Evolutionary conservation across 352 stramenopile species (phyloP).

Genomic region (Aphanomyces astaci): DNA sequence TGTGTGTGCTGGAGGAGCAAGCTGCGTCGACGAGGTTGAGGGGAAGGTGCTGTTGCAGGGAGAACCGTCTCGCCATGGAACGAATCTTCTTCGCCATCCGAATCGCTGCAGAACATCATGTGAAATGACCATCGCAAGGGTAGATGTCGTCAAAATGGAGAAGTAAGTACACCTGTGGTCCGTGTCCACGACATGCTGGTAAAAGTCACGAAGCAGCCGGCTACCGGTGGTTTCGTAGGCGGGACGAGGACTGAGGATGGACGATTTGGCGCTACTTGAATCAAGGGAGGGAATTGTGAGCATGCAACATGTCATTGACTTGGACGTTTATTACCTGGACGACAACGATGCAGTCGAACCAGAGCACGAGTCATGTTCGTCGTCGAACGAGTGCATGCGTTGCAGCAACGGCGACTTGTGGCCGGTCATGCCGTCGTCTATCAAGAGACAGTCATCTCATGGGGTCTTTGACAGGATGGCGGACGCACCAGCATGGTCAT

Average conservation of each 20-base stretch:
- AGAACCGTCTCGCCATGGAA: neutral
- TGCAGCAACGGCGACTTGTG: neutral
- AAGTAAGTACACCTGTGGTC: conserved; percentile 58
- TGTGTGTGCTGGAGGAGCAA: neutral
- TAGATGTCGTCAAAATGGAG: conserved; percentile 51
- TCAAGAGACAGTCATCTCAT: neutral
- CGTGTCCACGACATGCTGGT: conserved; percentile 66
- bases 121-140: conserved; percentile 36
- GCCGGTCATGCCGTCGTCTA: neutral
- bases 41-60: neutral
- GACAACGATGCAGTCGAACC: conserved; percentile 6
- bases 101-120: neutral
- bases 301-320: conserved; percentile 32
- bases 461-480: neutral
- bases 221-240: conserved; percentile 48
- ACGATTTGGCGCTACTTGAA: conserved; percentile 18
- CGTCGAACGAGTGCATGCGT: conserved; percentile 19
- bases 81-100: neutral
- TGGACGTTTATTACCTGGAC: neutral
- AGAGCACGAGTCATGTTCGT: conserved; percentile 24
- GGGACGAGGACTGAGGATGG: neutral
- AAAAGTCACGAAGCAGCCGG: conserved; percentile 70
- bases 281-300: too few species aligned
- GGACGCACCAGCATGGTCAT: neutral
- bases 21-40: neutral